Percentiles rank a stretch among this genome's conserved stretches.
Evolutionary conservation across 352 stramenopile genomes (phyloP).

Genomic region (Globisporangium camurandrum): DNA sequence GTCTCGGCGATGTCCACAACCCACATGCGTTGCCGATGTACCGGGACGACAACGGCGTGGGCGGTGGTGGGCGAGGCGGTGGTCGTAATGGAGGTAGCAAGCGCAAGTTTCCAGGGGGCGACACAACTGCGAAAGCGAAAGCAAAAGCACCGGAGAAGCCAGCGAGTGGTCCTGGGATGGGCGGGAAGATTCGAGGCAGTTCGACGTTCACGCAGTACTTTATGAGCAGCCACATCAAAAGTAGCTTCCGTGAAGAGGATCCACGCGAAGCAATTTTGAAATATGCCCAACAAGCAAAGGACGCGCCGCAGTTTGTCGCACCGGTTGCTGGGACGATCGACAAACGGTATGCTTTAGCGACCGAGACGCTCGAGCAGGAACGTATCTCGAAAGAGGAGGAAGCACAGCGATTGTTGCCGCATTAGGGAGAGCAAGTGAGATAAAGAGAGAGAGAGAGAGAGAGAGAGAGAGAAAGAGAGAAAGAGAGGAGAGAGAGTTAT

Average conservation of each 20-base stretch:
- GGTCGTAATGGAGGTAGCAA: conserved; percentile 36
- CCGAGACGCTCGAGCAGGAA: conserved; percentile 77
- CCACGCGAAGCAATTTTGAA: conserved; percentile 81
- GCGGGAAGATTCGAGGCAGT: conserved; percentile 67
- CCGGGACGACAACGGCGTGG: conserved; percentile 54
- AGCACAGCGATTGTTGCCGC: no score
- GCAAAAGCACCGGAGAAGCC: conserved; percentile 73
- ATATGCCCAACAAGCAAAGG: conserved; percentile 69
- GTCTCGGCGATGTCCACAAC: conserved; percentile 65
- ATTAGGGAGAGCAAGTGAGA: no score
- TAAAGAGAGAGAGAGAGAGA: no score
- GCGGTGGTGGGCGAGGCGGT: no score
- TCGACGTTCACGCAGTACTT: conserved; percentile 86
- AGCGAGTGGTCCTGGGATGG: conserved; percentile 66
- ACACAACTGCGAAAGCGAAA: no score
- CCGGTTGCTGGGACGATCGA: conserved; percentile 58
- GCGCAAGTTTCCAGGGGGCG: conserved; percentile 72
- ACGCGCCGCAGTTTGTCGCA: conserved; percentile 60
- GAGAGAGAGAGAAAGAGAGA: no score
- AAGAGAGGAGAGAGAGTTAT: no score
- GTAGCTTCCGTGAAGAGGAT: conserved; percentile 79
- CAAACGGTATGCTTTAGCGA: conserved; percentile 57
- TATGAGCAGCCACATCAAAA: conserved; percentile 84
- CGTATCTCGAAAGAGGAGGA: conserved; percentile 73
- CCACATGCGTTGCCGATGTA: conserved; percentile 79